Base-by-base conservation (phyloP, 441 rosid genomes). In the Bocquillonia castaneifolia region DNA sequence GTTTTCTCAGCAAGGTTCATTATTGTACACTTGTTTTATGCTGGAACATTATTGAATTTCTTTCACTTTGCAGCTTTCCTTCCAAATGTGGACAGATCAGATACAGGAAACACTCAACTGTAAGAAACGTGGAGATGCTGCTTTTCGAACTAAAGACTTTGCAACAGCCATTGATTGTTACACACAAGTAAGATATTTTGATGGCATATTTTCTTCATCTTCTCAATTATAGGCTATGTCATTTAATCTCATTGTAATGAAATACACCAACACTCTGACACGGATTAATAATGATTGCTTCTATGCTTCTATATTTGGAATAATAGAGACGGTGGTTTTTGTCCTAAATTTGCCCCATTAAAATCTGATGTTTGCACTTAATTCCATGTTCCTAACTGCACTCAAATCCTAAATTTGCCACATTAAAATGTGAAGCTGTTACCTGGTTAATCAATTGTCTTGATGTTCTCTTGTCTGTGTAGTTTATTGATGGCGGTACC, bases 401-500 rank as follows among this genome's bases (percentile, higher is more conserved):
- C 5, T 22, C 37, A 53, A 37, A 37, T 20, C 51, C 23, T 22
- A 12, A 36, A 64, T 8, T 51, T 36, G 10, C 20, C 56, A 22
- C 28, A 26, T 10, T 40, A 37, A 32, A 55, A 25, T 20, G 23
- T 32, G 58, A 59, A 59, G 55, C 32, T 56, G 22, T 40, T 31
- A 8, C 15, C n/a, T 22, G 71, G 23, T 69, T 20, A 61, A 31
- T 25, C 29, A 26, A 23, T 14, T 14, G 7, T 36, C 39, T 23
- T 18, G 26, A 10, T 17, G 17, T 31, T 59, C 12, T 25, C 12
- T 28, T 31, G 5, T n/a, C 44, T 34, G 18, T 78, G 73, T 68
- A 93, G 99, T 89, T 93, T 72, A 91, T 93, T 14, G 93, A 91
- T 66, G 92, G 88, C n/a, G 96, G 92, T 60, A 85, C 96, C 18